Percentiles rank a stretch among this genome's conserved stretches.
Evolutionary conservation across 805 yeast species (phyloP).

Genomic region (Ogataea nonfermentans): DNA sequence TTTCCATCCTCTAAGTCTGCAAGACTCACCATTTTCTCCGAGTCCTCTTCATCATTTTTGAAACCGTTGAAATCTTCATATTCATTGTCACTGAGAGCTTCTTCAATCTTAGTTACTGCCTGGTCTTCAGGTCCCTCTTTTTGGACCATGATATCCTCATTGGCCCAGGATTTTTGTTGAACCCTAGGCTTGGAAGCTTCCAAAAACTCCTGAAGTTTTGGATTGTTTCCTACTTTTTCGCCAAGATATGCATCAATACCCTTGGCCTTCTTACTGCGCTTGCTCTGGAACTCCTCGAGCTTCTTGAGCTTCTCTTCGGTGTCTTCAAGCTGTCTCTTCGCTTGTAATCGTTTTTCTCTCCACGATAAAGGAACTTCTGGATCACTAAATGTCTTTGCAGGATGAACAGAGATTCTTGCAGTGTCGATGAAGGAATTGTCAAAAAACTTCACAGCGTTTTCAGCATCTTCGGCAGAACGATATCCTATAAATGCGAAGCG

Average conservation of each 20-base stretch:
- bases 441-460: conserved; percentile 70
- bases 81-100: conserved; percentile 50
- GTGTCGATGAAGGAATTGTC: conserved; percentile 82
- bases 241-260: conserved; percentile 40
- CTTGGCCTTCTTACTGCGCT: conserved; percentile 37
- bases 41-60: conserved; percentile 46
- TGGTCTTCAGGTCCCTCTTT: conserved; percentile 23
- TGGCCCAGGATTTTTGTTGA: conserved; percentile 73
- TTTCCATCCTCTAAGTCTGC: conserved; percentile 13
- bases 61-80: conserved; percentile 52
- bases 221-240: conserved; percentile 60
- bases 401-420: conserved; percentile 68
- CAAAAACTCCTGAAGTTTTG: conserved; percentile 74
- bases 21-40: conserved; percentile 45
- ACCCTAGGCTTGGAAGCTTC: conserved; percentile 77
- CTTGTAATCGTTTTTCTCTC: conserved; percentile 47
- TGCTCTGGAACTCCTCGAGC: conserved; percentile 46
- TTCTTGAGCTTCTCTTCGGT: conserved; percentile 49
- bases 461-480: conserved; percentile 71
- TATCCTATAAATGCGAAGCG: conserved; percentile 93
- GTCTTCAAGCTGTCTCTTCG: conserved; percentile 50
- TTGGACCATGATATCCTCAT: conserved; percentile 46
- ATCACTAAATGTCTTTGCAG: conserved; percentile 85
- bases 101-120: conserved; percentile 32
- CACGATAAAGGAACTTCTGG: conserved; percentile 72